Percentiles rank a stretch among this genome's conserved stretches.
These are phyloP conservation scores for Priceomyces medius DNA, from an alignment of 805 yeast species.

Conservation along the genomic window DNA sequence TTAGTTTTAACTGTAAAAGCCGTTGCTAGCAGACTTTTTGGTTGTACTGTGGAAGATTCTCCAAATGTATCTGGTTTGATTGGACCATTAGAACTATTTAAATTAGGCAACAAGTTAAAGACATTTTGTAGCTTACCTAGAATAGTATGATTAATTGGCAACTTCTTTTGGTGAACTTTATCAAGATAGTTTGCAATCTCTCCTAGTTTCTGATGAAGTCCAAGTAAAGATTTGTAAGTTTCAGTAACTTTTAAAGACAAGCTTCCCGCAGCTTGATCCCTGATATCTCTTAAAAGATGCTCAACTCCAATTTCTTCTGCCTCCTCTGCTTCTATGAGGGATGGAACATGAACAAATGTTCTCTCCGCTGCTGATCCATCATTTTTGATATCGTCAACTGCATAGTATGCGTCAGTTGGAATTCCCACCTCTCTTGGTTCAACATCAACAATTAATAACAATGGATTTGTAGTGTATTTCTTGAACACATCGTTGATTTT, in stretches of 20 bases:
- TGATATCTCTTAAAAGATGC: slow-evolving; percentile 87
- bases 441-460: slow-evolving; percentile 88
- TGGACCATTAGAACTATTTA: slow-evolving; percentile 28
- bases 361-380: slow-evolving; percentile 92
- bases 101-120: slow-evolving; percentile 87
- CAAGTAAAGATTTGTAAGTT: slow-evolving; percentile 84
- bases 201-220: slow-evolving; percentile 72
- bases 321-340: slow-evolving; percentile 93
- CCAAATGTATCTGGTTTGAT: slow-evolving; percentile 7
- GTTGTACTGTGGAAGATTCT: slow-evolving; percentile 10
- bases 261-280: slow-evolving; percentile 96
- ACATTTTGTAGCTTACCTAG: slow-evolving; percentile 92
- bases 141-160: slow-evolving; percentile 88
- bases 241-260: slow-evolving; percentile 83
- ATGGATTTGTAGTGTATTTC: slow-evolving; percentile 75
- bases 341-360: slow-evolving; percentile 91
- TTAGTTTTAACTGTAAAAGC: slow-evolving; percentile 93
- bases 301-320: slow-evolving; percentile 99
- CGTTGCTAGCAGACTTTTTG: slow-evolving; percentile 58
- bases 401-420: slow-evolving; percentile 93
- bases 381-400: slow-evolving; percentile 92
- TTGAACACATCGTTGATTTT: slow-evolving; percentile 87
- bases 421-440: slow-evolving; percentile 81
- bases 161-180: slow-evolving; percentile 63
- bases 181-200: slow-evolving; percentile 78